Base-by-base conservation (phyloP, 805 yeast species). In the Barnettozyma sp. region DNA sequence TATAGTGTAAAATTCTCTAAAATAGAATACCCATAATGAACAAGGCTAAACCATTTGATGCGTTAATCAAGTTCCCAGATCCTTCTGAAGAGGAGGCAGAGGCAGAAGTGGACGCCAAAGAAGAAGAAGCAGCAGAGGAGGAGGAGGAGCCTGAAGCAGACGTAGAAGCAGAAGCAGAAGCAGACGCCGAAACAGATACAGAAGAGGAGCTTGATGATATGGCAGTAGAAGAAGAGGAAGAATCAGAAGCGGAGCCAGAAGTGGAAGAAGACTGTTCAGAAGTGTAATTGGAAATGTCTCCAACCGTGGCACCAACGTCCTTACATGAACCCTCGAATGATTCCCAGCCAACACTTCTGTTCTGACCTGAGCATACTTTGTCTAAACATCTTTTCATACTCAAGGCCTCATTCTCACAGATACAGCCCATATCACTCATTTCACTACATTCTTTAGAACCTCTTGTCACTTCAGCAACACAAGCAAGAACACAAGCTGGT, bases 401-500 rank as follows among this genome's bases (percentile, higher is more conserved):
- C 41, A 62, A 42, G 44, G 70, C 60, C 50, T 82, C 75, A 35
- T 65, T 64, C 27, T 69, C 59, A 62, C 94, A 83, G 49, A 82
- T 63, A 68, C 95, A 85, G 25, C 62, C 50, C 46, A 84, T 65
- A 54, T 81, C 75, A 58, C 72, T 73, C 57, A 85, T 58, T 39
- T 78, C 65, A 39, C 62, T 46, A 61, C 92, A 82, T 33, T 64
- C 42, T 26, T 73, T 59, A 12, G 78, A 68, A 6, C 49, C 42
- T 56, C 71, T 71, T 44, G 72, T 67, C 39, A 83, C 88, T 52
- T 74, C 70, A 38, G 85, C 71, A 41, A 83, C 90, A 73, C 95
- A 86, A 25, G 95, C 94, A 58, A 87, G 69, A 46, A 87, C 64
- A 68, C 95, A 87, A 23, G 96, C 95, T 42, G 96, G 95, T 36